These are phyloP conservation scores for Epichloe sibirici DNA, from an alignment of 2,329 filamentous ascomycete species.

Conservation along the genomic window DNA sequence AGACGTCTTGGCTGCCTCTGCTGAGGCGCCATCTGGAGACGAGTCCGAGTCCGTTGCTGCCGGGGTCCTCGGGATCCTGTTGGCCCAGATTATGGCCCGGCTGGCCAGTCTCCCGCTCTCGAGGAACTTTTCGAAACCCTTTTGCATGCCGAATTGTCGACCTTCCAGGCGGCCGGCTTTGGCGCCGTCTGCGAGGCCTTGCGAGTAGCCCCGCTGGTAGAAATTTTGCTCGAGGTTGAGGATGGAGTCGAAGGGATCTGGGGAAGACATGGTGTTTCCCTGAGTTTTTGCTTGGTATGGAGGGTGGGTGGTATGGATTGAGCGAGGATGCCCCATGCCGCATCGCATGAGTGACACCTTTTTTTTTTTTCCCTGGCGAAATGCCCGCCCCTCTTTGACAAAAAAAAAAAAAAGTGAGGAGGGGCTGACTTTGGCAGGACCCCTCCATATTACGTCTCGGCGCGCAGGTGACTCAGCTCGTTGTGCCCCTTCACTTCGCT, in stretches of 20 bases:
- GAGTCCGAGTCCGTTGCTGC: not conserved
- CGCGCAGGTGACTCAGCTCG: not conserved
- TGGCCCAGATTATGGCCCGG: conserved; percentile 71
- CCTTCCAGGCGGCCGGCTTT: conserved; percentile 76
- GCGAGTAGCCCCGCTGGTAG: conserved; percentile 69
- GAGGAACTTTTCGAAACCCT: conserved; percentile 85
- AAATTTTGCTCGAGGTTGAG: conserved; percentile 55
- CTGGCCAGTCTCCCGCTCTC: conserved; percentile 70
- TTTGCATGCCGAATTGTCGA: conserved; percentile 78
- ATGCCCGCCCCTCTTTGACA: not conserved
- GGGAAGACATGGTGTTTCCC: conserved; percentile 10
- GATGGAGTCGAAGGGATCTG: conserved; percentile 43
- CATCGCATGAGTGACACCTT: no score
- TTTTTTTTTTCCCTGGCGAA: no score
- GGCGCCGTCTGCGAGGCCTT: conserved; percentile 64
- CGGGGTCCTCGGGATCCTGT: conserved; percentile 37
- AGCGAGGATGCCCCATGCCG: no score
- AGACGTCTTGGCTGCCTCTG: conserved; percentile 5
- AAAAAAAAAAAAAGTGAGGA: not conserved
- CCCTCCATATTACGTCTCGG: not conserved
- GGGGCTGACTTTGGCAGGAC: not conserved
- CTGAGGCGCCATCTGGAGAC: not conserved
- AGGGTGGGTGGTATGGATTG: no score
- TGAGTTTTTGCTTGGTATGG: not conserved
- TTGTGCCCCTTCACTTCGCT: not conserved